Base-by-base conservation (phyloP, 176 grass and related monocot genomes). In the Zizania latifolia region DNA sequence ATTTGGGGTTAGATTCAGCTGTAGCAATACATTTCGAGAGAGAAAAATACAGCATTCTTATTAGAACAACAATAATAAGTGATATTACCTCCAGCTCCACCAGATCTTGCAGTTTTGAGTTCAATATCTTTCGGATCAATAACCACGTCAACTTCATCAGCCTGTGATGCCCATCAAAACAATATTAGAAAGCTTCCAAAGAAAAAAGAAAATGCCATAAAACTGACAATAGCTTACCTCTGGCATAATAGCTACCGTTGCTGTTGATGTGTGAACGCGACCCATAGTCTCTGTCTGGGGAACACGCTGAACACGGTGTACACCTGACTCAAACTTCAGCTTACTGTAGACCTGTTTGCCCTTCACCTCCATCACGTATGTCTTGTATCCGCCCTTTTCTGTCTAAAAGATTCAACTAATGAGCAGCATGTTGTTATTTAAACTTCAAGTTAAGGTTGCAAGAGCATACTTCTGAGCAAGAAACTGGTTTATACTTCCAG, bases 101-200 rank as follows among this genome's bases (percentile, higher is more conserved):
- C 94, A 89, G 94, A 97, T 87, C 94, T 91, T 84, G 94, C 78
- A 35, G 94, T 83, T 87, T 89, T 91, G 37, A 93, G 90, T 78
- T 97, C 94, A 85, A 97, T 91, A 74, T 97, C 94, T 85, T 91
- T 97, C 11, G 90, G 88, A 86, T 97, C 94, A 80, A 97, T 93
- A 82, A 89, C 86, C 28, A 97, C 88, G 48, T 97, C 94, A 83
- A 97, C 91, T 87, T 97, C 94, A 74, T 93, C 86, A 57, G 94
- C 94, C 94, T 97, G 62, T 45, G 57, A 65, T 83, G 59, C 6
- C 6, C 30, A 74, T 65, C 38, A 55, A 29, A 32, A 61, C 16
- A 46, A 59, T 23, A 50, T 69, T 30, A 67, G 10, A 69, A 37
- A 39, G 17, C 4, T 11, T 60, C 3, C 68, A 27, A 72, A 37